A percentile compares a stretch with the other conserved stretches of the same genome.
Evolutionary conservation across 2,329 filamentous ascomycete genomes (phyloP).

Genomic region (Coniochaeta sp.): DNA sequence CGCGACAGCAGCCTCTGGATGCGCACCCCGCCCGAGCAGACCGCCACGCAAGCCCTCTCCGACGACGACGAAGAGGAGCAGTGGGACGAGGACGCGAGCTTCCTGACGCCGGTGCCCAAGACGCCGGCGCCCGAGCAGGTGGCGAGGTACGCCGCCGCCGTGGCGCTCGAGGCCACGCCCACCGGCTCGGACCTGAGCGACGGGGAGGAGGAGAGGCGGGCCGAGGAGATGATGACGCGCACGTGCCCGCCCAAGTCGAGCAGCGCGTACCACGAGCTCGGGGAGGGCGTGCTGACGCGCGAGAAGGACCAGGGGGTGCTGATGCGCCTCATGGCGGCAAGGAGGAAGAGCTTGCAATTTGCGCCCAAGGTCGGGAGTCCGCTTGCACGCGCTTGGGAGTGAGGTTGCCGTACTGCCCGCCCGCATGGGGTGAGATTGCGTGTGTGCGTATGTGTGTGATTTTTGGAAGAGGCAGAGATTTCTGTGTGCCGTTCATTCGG

Average conservation of each 20-base stretch:
- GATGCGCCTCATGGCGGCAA: constrained; percentile 60
- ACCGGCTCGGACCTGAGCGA: constrained; percentile 18
- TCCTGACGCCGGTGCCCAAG: constrained; percentile 48
- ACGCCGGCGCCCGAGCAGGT: constrained; percentile 50
- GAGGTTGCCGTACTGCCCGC: not conserved
- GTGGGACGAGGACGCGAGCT: constrained; percentile 25
- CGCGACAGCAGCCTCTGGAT: constrained; percentile 50
- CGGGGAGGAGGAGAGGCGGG: constrained; percentile 21
- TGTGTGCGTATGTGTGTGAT: not conserved
- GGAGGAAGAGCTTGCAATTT: constrained; percentile 71
- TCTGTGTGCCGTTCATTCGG: not conserved
- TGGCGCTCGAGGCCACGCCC: constrained; percentile 36
- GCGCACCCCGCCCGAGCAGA: constrained; percentile 37
- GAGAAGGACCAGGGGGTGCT: constrained; percentile 51
- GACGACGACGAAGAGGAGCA: constrained; percentile 28
- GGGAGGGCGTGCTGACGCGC: constrained; percentile 34
- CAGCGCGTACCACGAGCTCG: constrained; percentile 27
- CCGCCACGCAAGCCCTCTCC: constrained; percentile 15
- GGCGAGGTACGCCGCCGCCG: constrained; percentile 41
- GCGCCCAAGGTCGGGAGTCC: constrained; percentile 70
- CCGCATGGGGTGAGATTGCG: no score
- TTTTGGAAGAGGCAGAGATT: not conserved
- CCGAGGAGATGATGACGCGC: constrained; percentile 31
- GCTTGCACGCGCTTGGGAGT: constrained; percentile 50
- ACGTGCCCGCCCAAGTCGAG: constrained; percentile 48